phyloP scores from a whole-genome alignment of 768 basidiomycete species.

The Tylopilus felleus region DNA sequence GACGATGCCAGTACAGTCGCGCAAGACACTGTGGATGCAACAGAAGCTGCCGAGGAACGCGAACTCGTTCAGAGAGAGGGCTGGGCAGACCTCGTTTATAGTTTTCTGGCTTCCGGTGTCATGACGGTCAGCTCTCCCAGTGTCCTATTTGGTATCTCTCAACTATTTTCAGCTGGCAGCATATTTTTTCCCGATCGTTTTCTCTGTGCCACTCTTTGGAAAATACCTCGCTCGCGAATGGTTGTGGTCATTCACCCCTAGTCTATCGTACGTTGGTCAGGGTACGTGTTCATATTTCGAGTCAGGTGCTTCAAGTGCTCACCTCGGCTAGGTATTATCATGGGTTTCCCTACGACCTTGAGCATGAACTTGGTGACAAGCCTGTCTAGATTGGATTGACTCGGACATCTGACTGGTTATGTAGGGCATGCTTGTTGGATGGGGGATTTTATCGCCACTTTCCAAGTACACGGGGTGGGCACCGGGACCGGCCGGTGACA shows the following conservation, averaged over 20 bases:
- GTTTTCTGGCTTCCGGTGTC: constrained; percentile 69
- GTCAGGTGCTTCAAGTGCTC: neutral
- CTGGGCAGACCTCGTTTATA: constrained; percentile 75
- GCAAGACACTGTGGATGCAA: constrained; percentile 27
- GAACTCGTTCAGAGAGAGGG: constrained; percentile 61
- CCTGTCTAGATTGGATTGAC: constrained; percentile 14
- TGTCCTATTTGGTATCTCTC: neutral
- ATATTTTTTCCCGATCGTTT: constrained; percentile 87
- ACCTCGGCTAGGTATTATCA: constrained; percentile 74
- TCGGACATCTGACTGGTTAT: neutral
- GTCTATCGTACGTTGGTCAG: constrained; percentile 90
- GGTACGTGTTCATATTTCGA: constrained; percentile 36
- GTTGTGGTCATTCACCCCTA: constrained; percentile 93
- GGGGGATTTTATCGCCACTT: constrained; percentile 90
- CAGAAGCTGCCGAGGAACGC: constrained; percentile 34
- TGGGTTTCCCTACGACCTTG: constrained; percentile 93
- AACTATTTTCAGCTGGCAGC: constrained; percentile 58
- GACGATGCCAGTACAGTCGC: constrained; percentile 2
- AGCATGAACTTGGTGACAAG: constrained; percentile 84
- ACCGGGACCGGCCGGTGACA: constrained; percentile 86
- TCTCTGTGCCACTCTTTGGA: constrained; percentile 84
- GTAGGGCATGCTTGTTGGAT: constrained; percentile 95
- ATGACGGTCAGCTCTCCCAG: constrained; percentile 61
- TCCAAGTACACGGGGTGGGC: constrained; percentile 86
- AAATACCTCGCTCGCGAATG: constrained; percentile 78